Evolutionary conservation across 768 basidiomycete species (phyloP), one percentile per base, ranked within the genome.

Genomic region (Epithele typhae): DNA sequence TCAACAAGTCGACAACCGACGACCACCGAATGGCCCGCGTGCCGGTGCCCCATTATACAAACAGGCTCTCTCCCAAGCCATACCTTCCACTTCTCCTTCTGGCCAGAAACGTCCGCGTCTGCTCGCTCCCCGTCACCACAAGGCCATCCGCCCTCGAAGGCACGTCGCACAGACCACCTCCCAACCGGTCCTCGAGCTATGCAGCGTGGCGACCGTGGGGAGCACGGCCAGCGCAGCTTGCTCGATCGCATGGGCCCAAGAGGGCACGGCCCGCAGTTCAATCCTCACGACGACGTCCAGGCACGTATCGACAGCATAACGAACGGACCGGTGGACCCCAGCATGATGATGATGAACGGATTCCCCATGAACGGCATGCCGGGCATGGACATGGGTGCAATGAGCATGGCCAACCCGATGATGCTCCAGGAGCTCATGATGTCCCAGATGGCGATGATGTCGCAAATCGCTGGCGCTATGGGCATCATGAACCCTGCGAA

Each of bases 381-480:
- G 51, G 68, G 71, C 34, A 77, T 85, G 77, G 82, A 90, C 61
- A 83, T 85, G 78, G 74, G 70, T 46, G 70, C 74, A 7, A 71
- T 81, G 69, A 74, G 67, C 36, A 72, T 72, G 46, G 78, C 78
- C 37, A 89, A 83, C 56, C 83, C 86, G 33, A 54, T 88, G 50
- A 67, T 85, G 66, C 65, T 94, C 55, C 92, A 92, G 65, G 91
- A 91, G 62, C 84, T 93, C 77, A 83, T 93, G 81, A 83, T 88
- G 78, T 87, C 78, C 64, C 86, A 92, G 62, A 90, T 91, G 87
- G 85, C 89, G 22, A 74, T 94, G 59, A 93, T 94, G 92, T 82
- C 87, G 45, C 91, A 93, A 68, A 88, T 95, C 82, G 87, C 88
- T 34, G 75, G 81, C 24, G 82, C 80, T 27, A 85, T 92, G 78